These are phyloP conservation scores for Wickerhamomyces mucosus DNA, from an alignment of 805 yeast genomes.

Conservation along the genomic window DNA sequence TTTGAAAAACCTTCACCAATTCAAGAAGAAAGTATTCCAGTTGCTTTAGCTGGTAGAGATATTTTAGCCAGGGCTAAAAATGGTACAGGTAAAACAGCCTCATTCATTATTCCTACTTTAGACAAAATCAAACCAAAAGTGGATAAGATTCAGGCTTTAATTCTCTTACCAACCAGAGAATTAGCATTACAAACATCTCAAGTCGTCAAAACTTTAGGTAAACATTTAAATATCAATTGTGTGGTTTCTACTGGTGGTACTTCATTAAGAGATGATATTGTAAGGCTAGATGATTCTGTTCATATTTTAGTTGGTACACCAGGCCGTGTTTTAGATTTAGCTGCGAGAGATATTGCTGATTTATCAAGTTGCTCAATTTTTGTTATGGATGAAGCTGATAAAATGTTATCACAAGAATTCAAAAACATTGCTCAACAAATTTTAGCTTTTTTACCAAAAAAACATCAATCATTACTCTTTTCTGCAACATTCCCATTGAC, in stretches of 20 bases:
- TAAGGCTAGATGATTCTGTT: slow-evolving; percentile 87
- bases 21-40: slow-evolving; percentile 95
- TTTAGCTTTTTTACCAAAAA: slow-evolving; percentile 66
- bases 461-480: slow-evolving; percentile 78
- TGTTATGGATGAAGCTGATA: slow-evolving; percentile 98
- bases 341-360: slow-evolving; percentile 80
- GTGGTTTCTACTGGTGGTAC: slow-evolving; percentile 99
- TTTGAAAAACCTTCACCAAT: slow-evolving; percentile 97
- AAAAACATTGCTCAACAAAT: slow-evolving; percentile 81
- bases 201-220: slow-evolving; percentile 91
- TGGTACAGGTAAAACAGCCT: slow-evolving; percentile 98
- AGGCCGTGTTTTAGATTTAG: slow-evolving; percentile 92
- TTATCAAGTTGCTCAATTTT: slow-evolving; percentile 78
- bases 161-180: slow-evolving; percentile 96
- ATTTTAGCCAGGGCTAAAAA: slow-evolving; percentile 95
- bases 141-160: slow-evolving; percentile 81
- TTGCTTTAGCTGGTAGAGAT: slow-evolving; percentile 91
- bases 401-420: slow-evolving; percentile 88
- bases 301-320: slow-evolving; percentile 96
- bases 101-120: slow-evolving; percentile 88
- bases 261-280: slow-evolving; percentile 82
- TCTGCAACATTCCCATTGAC: slow-evolving; percentile 95
- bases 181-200: slow-evolving; percentile 96
- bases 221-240: slow-evolving; percentile 83
- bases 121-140: slow-evolving; percentile 81